These are phyloP conservation scores for Oenanthe javanica DNA, from an alignment of 140 eudicot species.

Conservation along the genomic window DNA sequence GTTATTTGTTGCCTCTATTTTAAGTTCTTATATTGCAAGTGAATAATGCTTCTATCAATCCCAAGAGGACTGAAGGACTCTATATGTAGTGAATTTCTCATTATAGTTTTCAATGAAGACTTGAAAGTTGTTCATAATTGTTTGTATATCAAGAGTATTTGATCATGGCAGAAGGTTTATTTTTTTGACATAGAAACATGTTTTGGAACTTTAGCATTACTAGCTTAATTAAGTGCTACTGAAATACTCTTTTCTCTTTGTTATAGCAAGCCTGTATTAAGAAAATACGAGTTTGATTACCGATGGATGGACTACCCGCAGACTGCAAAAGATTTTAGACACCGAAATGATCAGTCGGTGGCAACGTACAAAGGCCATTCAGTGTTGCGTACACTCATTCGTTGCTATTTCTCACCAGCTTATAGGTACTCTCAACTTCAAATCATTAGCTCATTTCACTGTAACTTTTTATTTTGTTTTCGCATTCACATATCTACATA, in stretches of 20 bases:
- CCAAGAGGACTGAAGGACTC: not conserved
- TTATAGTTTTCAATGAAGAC: not conserved
- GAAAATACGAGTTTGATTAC: constrained; percentile 82
- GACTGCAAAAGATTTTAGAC: constrained; percentile 46
- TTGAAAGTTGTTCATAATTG: not conserved
- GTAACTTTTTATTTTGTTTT: not conserved
- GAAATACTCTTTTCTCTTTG: constrained; percentile 5
- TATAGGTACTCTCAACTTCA: constrained; percentile 36
- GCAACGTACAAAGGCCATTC: constrained; percentile 81
- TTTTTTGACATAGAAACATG: not conserved
- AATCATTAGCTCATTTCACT: not conserved
- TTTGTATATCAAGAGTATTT: not conserved
- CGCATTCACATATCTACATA: not conserved
- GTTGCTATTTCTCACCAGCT: constrained; percentile 89
- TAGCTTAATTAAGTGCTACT: not conserved
- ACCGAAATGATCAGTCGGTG: constrained; percentile 73
- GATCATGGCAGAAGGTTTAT: not conserved
- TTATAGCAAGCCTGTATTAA: constrained; percentile 42
- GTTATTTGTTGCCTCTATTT: not conserved
- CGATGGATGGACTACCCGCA: constrained; percentile 81
- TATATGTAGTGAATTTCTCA: not conserved
- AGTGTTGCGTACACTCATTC: constrained; percentile 82
- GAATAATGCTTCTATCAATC: not conserved
- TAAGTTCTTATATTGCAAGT: not conserved
- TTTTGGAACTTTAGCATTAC: not conserved